These are phyloP conservation scores for Rhododendron simsii DNA, from an alignment of 148 eudicot genomes.

Conservation along the genomic window DNA sequence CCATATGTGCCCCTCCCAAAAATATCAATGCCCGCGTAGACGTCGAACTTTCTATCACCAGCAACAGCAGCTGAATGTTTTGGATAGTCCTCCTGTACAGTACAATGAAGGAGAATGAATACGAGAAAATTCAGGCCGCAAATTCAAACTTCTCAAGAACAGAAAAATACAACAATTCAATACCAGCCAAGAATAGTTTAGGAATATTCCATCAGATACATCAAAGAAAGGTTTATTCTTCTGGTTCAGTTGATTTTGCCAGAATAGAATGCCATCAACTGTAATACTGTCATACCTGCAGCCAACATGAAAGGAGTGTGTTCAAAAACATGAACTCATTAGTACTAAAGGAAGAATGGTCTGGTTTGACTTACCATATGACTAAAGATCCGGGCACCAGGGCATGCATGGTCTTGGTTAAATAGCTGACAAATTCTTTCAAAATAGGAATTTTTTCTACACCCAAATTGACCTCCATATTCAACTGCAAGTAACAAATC, in stretches of 20 bases:
- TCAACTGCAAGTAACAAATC: conserved; percentile 48
- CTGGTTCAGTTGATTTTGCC: conserved; percentile 84
- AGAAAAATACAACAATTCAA: background rate
- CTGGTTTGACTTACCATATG: conserved; percentile 54
- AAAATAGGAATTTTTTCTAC: conserved; percentile 51
- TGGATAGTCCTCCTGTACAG: conserved; percentile 62
- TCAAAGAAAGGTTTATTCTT: conserved; percentile 87
- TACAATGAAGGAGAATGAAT: conserved; percentile 6
- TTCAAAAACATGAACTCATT: background rate
- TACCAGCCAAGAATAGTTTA: conserved; percentile 88
- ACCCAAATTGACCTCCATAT: conserved; percentile 70
- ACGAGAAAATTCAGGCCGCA: background rate
- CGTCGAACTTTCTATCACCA: conserved; percentile 78
- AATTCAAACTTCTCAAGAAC: background rate
- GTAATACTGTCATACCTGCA: conserved; percentile 93
- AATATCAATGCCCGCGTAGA: conserved; percentile 92
- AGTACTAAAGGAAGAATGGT: background rate
- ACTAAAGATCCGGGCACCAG: conserved; percentile 79
- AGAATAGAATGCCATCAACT: conserved; percentile 56
- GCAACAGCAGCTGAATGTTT: conserved; percentile 76
- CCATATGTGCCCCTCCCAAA: conserved; percentile 84
- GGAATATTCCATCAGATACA: conserved; percentile 79
- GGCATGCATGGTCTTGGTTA: conserved; percentile 73
- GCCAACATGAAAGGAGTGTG: conserved; percentile 7
- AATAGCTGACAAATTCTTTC: conserved; percentile 72